Base-by-base conservation (phyloP, 169 alveolate genomes). In the Cryptosporidium viatorum region DNA sequence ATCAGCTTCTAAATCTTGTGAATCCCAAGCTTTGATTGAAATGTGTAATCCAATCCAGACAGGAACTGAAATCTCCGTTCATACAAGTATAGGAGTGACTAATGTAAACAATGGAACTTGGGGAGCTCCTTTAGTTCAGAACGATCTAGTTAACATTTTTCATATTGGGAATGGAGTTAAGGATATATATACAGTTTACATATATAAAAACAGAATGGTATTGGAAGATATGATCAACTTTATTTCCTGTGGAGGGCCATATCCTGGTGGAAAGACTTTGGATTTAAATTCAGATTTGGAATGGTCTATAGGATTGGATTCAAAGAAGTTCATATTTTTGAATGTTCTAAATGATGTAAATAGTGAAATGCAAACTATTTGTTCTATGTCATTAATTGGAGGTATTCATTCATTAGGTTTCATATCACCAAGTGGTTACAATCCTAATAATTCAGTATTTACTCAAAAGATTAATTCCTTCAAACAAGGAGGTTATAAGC, bases 291-390 rank as follows among this genome's bases (percentile, higher is more conserved):
- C 43, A n/a, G 5, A 3, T 2, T n/a, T 65, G 21, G 51, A 65
- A 43, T 65, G 71, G 71, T 65, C 71, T 7, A 8, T 65, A n/a
- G 71, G 23, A 45, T 29, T 65, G 71, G 71, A 65, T 29, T 65
- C 71, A n/a, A 65, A 65, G 50, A 65, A 35, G 12, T 65, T 26
- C 51, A 0, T 65, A n/a, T 65, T 33, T 37, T 29, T 65, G 23
- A 65, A 65, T 14, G 50, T 65, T 29, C 10, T 65, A 7, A 21
- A 65, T 29, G 50, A 9, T 3, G 3, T 26, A n/a, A 69, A 16
- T 41, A 58, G 31, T 18, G 26, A 73, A 18, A 73, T 10, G 10
- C 33, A 16, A 1, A 73, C 86, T 3, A 37, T 73, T 33, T 73
- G 86, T 55, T 73, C 33, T 4, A 73, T 59, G 62, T 18, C 48